Base-by-base conservation (phyloP, 106 monocot genomes). In the Platanthera guangdongensis region DNA sequence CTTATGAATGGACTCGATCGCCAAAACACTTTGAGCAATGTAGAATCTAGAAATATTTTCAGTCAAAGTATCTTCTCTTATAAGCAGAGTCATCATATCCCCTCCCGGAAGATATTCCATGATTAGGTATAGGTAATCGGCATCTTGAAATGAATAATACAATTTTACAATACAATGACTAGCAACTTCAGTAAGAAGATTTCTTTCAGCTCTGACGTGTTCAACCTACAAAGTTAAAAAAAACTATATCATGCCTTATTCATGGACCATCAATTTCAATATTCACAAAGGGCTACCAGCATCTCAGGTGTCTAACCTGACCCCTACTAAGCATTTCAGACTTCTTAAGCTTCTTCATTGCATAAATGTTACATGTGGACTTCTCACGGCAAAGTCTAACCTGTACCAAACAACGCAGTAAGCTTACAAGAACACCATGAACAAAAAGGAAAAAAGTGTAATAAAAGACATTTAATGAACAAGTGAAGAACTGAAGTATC, bases 71-170 rank as follows among this genome's bases (percentile, higher is more conserved):
- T 97, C 97, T 73, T 97, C 97, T 80, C 97, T 84, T 80, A 94
- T 97, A 47, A 97, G 91, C 71, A 97, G 85, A 57, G 97, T 97
- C 97, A 97, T 97, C 94, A 97, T 87, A 74, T 97, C 97, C 52
- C 97, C 97, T 76, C 97, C 97, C 78, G 97, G 97, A 75, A 97
- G 87, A 82, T 72, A 72, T 51, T 72, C 72, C 72, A 72, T 72
- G 72, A 72, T 72, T 3, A 72, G 51, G 78, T 97, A 97, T 28
- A 97, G 80, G 71, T 91, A 94, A 71, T 97, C 97, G 16, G 84
- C 82, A 82, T 97, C 97, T 94, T 97, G 97, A 82, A 97, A 97
- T 68, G 97, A 97, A 81, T 97, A 97, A 77, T 97, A 97, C 4
- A 97, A 86, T 77, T 97, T 97, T 76, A 97, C 97, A 76, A 97